Conservation (phyloP, 208 protist species). For the Acanthamoeba lenticulata region DNA sequence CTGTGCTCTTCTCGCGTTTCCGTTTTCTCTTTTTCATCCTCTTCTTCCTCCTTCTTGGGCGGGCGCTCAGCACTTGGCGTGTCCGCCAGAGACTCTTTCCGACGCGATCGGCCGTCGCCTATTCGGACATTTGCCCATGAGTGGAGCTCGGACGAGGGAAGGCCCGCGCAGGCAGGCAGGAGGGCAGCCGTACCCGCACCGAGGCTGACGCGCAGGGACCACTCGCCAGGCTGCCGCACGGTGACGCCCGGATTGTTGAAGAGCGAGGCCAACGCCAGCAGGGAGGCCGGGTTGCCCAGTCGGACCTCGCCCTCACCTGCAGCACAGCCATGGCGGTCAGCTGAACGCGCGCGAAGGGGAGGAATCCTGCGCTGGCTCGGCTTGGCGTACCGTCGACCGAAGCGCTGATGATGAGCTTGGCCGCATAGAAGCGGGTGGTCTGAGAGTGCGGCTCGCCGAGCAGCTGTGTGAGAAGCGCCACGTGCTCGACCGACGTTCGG, state of each 20-base stretch:
- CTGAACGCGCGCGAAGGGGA: neutral
- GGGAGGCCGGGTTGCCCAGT: neutral
- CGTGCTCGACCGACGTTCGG: neutral
- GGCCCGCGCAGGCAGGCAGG: too few relatives aligned
- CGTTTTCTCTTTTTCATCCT: neutral
- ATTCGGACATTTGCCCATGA: neutral
- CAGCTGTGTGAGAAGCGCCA: neutral
- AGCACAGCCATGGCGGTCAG: neutral
- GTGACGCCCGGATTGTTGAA: conserved; percentile 8
- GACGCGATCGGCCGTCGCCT: neutral
- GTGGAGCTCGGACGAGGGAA: neutral
- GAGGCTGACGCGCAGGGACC: neutral
- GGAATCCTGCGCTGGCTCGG: too few relatives aligned
- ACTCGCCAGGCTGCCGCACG: neutral
- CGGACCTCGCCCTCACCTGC: neutral
- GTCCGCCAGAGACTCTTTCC: neutral
- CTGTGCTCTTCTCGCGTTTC: neutral
- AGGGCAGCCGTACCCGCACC: too few relatives aligned
- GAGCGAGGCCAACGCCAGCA: conserved; percentile 32
- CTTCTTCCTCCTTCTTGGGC: neutral
- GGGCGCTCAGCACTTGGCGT: neutral
- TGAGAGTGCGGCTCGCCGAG: neutral
- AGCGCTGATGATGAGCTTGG: neutral
- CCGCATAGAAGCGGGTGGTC: neutral
- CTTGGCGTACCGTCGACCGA: neutral